Evolutionary conservation across 306 rosid genomes (phyloP), one percentile per base, ranked within the genome.

Genomic region (Cajanus cajan): DNA sequence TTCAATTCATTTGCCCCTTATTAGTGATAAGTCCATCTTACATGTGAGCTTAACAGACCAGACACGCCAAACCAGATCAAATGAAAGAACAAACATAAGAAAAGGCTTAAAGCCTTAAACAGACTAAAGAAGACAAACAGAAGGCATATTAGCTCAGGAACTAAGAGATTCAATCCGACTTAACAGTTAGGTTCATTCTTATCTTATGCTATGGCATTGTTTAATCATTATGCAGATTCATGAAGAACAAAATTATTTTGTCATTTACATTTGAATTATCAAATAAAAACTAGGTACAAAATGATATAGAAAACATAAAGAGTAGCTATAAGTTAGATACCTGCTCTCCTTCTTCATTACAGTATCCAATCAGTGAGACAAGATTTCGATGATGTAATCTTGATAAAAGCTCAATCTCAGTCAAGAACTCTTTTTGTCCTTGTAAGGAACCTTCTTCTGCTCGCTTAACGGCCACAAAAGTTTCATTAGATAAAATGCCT

Each of bases 371-470:
- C 77, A 96, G 80, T 0, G 94, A 77, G 77, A 96, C 97, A 22
- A 96, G 90, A 86, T 96, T 93, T 39, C 98, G 87, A 74, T 96
- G 99, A 75, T 96, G 99, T 63, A 96, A 62, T 82, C 98, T 88
- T 39, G 99, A 96, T 43, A 96, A 76, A 58, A 96, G 89, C 79
- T 93, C 87, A 78, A 96, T 93, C 85, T 96, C 99, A 4, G 98
- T 96, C 87, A 93, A 82, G 77, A 96, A 96, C 86, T 93, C 98
- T 62, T 83, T 93, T 76, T 90, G 90, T 43, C 99, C 99, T 82
- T 96, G 99, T 36, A 96, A 82, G 63, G 99, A 96, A 82, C 90
- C 91, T 86, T 83, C 94, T 78, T 89, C 94, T 25, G 94, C 99
- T 40, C 96, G 86, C 85, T 96, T 96, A 74, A 96, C 50, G 54